Percentiles rank a stretch among this genome's conserved stretches.
Conservation (phyloP, 306 rosid genomes). For the Sphenostylis stenocarpa region DNA sequence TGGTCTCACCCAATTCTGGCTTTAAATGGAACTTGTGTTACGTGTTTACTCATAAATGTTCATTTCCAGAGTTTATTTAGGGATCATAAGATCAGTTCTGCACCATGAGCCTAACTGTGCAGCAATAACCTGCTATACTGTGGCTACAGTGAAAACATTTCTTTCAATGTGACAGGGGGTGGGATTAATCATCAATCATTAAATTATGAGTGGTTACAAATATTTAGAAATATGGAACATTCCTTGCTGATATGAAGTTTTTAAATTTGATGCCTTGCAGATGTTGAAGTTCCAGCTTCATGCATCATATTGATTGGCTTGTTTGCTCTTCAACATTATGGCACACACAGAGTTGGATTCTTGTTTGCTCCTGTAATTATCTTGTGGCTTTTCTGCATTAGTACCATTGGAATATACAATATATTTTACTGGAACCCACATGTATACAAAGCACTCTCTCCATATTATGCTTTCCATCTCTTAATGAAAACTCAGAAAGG, state of each 20-base stretch:
- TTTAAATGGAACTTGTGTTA: not conserved
- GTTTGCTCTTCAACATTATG: slow-evolving; percentile 95
- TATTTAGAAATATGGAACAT: slow-evolving; percentile 10
- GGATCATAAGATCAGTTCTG: not conserved
- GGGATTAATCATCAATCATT: not conserved
- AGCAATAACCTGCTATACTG: not conserved
- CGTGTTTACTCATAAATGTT: not conserved
- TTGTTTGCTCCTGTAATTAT: slow-evolving; percentile 87
- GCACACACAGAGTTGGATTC: slow-evolving; percentile 93
- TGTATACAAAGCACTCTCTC: slow-evolving; percentile 79
- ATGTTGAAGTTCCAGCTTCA: slow-evolving; percentile 76
- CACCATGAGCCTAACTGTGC: not conserved
- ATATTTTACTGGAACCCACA: slow-evolving; percentile 71
- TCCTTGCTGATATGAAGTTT: slow-evolving; percentile 8
- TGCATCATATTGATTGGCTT: slow-evolving; percentile 79
- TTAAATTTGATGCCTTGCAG: slow-evolving; percentile 53
- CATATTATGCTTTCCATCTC: slow-evolving; percentile 63
- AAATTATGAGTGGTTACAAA: not conserved
- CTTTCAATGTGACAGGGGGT: not conserved
- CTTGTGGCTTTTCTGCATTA: slow-evolving; percentile 82
- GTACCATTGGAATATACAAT: slow-evolving; percentile 85
- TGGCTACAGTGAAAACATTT: not conserved
- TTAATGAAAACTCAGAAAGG: slow-evolving; percentile 65
- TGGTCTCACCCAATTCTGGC: not conserved
- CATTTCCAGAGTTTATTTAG: not conserved